phyloP scores from a whole-genome alignment of 352 stramenopile species.

The Phytopythium boreale region DNA sequence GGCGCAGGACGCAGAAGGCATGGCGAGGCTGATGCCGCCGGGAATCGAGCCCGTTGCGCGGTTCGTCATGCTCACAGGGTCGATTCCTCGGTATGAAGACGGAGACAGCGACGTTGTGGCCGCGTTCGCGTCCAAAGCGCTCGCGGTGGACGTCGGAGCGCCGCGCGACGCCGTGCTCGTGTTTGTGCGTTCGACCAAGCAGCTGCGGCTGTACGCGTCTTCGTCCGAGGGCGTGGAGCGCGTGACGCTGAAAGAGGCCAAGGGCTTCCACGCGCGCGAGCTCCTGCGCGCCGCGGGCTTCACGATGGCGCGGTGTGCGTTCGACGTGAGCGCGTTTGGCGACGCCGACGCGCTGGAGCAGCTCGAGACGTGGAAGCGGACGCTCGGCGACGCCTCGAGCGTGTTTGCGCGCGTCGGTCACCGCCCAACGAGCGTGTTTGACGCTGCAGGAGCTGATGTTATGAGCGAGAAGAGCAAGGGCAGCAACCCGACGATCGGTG shows the following conservation, averaged over 20 bases:
- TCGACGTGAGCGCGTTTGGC: slow-evolving; percentile 27
- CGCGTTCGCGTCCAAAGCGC: slow-evolving; percentile 8
- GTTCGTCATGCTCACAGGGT: slow-evolving; percentile 6
- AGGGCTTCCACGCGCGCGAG: slow-evolving; percentile 46
- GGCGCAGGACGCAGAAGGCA: slow-evolving; percentile 4
- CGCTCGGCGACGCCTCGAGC: slow-evolving; percentile 13
- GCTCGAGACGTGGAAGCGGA: slow-evolving; percentile 26
- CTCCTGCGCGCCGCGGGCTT: slow-evolving; percentile 32
- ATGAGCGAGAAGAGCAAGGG: slow-evolving; percentile 3
- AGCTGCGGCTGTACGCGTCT: slow-evolving; percentile 16
- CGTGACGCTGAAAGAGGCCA: slow-evolving; percentile 28
- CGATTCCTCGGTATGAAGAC: not conserved
- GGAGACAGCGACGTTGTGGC: slow-evolving; percentile 9
- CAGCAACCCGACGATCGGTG: slow-evolving; percentile 1
- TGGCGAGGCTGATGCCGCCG: slow-evolving; percentile 14
- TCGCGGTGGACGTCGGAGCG: not conserved
- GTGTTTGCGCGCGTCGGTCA: slow-evolving; percentile 38
- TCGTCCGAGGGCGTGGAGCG: slow-evolving; percentile 5
- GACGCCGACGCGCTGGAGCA: slow-evolving; percentile 15
- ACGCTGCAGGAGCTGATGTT: slow-evolving; percentile 24
- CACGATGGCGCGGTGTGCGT: slow-evolving; percentile 33
- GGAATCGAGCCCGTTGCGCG: not conserved
- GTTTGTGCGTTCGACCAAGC: slow-evolving; percentile 14
- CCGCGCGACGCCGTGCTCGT: slow-evolving; percentile 17
- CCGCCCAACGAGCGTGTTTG: slow-evolving; percentile 23